These are phyloP conservation scores for Iris macrosiphon DNA, from an alignment of 106 monocot species.

Conservation along the genomic window DNA sequence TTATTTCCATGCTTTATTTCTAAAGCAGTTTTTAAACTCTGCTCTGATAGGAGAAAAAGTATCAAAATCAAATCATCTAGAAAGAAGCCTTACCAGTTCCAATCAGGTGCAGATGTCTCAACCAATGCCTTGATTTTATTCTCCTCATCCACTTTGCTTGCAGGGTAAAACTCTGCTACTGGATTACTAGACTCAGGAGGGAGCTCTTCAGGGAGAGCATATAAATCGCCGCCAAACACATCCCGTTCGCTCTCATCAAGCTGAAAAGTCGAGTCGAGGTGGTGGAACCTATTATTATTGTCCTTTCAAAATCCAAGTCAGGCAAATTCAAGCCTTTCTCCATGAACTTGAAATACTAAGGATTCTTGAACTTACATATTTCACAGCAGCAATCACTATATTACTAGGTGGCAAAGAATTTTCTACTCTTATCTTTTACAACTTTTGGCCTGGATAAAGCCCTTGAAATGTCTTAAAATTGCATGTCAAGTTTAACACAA, in stretches of 20 bases:
- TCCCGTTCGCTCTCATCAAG: slow-evolving; percentile 95
- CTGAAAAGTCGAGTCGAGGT: slow-evolving; percentile 59
- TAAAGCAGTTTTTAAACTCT: no score
- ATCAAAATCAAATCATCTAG: neutral
- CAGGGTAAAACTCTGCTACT: slow-evolving; percentile 33
- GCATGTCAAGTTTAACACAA: no score
- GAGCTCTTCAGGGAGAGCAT: slow-evolving; percentile 62
- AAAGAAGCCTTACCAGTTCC: slow-evolving; percentile 53
- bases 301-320: neutral
- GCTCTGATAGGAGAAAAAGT: no score
- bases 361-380: slow-evolving; percentile 48
- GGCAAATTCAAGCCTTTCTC: neutral
- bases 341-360: neutral
- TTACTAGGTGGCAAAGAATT: slow-evolving; percentile 32
- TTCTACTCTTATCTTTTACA: slow-evolving; percentile 48
- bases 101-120: slow-evolving; percentile 88
- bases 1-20: no score
- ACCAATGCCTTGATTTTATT: slow-evolving; percentile 84
- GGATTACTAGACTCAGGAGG: slow-evolving; percentile 41
- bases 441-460: slow-evolving; percentile 60
- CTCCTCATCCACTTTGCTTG: slow-evolving; percentile 74
- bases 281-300: no score
- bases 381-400: slow-evolving; percentile 34
- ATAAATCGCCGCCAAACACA: slow-evolving; percentile 95
- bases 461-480: neutral